These are phyloP conservation scores for Saturnispora sekii DNA, from an alignment of 805 yeast species.

Conservation along the genomic window DNA sequence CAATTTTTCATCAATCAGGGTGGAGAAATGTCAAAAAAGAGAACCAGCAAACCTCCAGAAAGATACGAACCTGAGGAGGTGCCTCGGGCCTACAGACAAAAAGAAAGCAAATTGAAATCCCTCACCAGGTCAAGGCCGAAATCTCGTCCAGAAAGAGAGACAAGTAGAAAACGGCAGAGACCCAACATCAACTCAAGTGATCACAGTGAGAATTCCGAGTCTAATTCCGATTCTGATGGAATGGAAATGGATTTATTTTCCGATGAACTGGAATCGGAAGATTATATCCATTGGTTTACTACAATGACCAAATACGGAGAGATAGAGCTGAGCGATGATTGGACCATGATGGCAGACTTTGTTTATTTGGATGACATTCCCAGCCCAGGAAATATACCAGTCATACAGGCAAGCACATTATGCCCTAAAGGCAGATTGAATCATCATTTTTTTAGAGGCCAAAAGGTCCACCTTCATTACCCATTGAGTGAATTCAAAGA, in stretches of 20 bases:
- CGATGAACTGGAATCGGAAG: not conserved
- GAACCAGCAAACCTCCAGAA: conserved; percentile 18
- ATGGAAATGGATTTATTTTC: too few species aligned
- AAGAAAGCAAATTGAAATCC: conserved; percentile 2
- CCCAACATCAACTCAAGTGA: too few species aligned
- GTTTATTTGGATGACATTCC: conserved; percentile 14
- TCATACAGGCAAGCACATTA: conserved; percentile 3
- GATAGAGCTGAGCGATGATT: conserved; percentile 7
- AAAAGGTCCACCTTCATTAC: conserved; percentile 23
- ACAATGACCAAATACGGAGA: conserved; percentile 12
- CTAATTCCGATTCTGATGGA: too few species aligned
- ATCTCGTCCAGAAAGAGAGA: not conserved
- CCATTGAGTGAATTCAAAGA: conserved; percentile 42
- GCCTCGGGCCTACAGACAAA: conserved; percentile 1
- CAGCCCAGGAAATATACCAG: not conserved
- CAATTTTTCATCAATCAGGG: conserved; percentile 19
- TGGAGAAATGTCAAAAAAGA: conserved; percentile 12
- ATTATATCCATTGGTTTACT: conserved; percentile 18
- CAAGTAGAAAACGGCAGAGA: not conserved
- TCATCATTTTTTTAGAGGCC: conserved; percentile 20
- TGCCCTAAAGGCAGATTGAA: conserved; percentile 14
- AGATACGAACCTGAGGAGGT: conserved; percentile 15
- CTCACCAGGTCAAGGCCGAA: not conserved
- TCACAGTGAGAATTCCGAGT: too few species aligned
- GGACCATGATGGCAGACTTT: conserved; percentile 16